Base-by-base conservation (phyloP, 768 basidiomycete species). In the Lactifluus hygrophoroides region DNA sequence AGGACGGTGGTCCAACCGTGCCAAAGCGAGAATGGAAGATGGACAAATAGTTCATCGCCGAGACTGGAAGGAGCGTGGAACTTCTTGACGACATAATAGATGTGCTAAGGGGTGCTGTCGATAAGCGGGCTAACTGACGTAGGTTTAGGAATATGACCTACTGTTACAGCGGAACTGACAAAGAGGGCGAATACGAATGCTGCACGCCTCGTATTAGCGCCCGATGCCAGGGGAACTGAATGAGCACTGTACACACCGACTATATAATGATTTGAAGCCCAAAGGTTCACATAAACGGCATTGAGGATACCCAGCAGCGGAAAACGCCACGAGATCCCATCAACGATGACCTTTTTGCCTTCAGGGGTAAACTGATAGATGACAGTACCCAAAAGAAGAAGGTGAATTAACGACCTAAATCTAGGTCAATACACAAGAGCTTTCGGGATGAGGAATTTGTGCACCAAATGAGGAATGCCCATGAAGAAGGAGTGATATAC, bases 31-130 rank as follows among this genome's bases (percentile, higher is more conserved):
- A 98, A 97, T 2, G 96, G 96, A 17, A 96, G 84, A 71, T 97
- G 94, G 44, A 97, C 79, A 61, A 95, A 94, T 62, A 94, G 70
- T 72, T 96, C 94, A 62, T 95, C 93, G 21, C 77, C 76, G 44
- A 78, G 64, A 59, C 69, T 80, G 66, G 87, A 77, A 27, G 89
- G 73, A 27, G 77, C 70, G 69, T 93, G 84, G 61, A 83, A 80
- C 73, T 93, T 91, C 80, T 95, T 94, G 69, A 97, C 86, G 58
- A 90, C 75, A 69, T 94, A 97, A 76, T 98, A 96, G 70, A 95
- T 90, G 72, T 94, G 92, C 80, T 86, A 68, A 3, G 76, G 68
- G 46, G 69, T 2, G 17, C 32, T 37, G 27, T 70, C 14, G 72
- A 66, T 58, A 61, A 76, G 64, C 48, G 72, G 65, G 17, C 71